phyloP scores from a whole-genome alignment of 1,284 basidiomycete species.

The Fomitopsis betulina region DNA sequence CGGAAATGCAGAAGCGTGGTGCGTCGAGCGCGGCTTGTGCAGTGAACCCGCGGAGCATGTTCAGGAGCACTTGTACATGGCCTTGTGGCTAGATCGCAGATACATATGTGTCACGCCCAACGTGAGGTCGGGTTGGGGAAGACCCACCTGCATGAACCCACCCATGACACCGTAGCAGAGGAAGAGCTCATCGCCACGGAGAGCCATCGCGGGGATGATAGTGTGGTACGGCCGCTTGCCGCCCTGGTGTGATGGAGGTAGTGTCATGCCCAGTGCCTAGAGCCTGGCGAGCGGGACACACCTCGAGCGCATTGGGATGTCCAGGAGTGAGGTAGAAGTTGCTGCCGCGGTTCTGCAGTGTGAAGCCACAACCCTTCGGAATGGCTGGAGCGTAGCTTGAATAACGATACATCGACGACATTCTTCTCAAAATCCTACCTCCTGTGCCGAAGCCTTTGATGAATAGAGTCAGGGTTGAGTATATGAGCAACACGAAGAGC shows the following conservation, averaged over 20 bases:
- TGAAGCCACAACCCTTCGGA: conserved; percentile 92
- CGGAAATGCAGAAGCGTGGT: conserved; percentile 93
- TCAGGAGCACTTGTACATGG: conserved; percentile 91
- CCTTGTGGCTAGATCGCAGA: conserved; percentile 65
- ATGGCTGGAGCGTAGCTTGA: conserved; percentile 49
- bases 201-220: conserved; percentile 91
- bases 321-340: conserved; percentile 78
- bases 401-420: neutral
- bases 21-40: conserved; percentile 87
- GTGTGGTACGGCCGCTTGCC: conserved; percentile 94
- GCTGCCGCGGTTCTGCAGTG: conserved; percentile 89
- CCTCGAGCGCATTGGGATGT: conserved; percentile 80
- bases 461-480: neutral
- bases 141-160: conserved; percentile 82
- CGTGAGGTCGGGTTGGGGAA: neutral
- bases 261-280: neutral
- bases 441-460: conserved; percentile 69
- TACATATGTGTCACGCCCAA: neutral
- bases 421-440: conserved; percentile 34
- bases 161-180: conserved; percentile 93
- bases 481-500: neutral
- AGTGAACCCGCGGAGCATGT: conserved; percentile 82
- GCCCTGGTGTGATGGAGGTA: conserved; percentile 36
- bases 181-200: conserved; percentile 79
- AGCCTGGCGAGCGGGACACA: conserved; percentile 20